A percentile compares a stretch with the other conserved stretches of the same genome.
These are phyloP conservation scores for Kazachstania kunashirensis DNA, from an alignment of 805 yeast species.

Conservation along the genomic window DNA sequence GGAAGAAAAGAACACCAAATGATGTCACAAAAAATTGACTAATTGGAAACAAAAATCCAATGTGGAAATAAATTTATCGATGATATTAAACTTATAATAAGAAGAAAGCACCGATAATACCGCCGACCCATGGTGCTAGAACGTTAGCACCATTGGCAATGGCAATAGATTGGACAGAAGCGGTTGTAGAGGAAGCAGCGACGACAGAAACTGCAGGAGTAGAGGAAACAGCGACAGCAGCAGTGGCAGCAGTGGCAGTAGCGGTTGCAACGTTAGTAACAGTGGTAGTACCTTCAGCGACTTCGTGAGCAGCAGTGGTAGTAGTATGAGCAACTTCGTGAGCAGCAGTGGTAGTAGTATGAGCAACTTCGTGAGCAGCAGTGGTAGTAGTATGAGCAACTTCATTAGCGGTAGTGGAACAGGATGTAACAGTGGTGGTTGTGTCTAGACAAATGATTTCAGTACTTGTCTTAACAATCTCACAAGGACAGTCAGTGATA, in stretches of 20 bases:
- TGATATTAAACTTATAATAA: conserved; percentile 4
- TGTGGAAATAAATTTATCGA: no score
- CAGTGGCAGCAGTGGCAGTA: not conserved
- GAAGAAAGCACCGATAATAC: conserved; percentile 9
- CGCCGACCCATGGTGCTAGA: conserved; percentile 7
- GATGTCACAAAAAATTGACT: no score
- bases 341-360: conserved; percentile 6
- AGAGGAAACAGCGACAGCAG: conserved; percentile 1
- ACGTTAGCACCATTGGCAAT: conserved; percentile 6
- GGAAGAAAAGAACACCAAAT: no score
- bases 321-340: conserved; percentile 4
- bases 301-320: conserved; percentile 5
- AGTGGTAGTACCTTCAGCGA: no score
- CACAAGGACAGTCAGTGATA: conserved; percentile 82
- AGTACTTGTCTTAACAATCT: conserved; percentile 30
- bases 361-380: conserved; percentile 11
- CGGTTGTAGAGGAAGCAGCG: conserved; percentile 5
- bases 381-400: conserved; percentile 6
- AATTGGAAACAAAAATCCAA: no score
- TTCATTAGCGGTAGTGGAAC: not conserved
- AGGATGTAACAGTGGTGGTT: conserved; percentile 2
- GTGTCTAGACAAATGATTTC: not conserved
- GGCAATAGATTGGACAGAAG: conserved; percentile 1
- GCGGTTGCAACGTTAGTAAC: no score
- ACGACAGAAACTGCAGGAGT: not conserved